Conservation (phyloP, 345 rosid species). For the Gossypium australe region DNA sequence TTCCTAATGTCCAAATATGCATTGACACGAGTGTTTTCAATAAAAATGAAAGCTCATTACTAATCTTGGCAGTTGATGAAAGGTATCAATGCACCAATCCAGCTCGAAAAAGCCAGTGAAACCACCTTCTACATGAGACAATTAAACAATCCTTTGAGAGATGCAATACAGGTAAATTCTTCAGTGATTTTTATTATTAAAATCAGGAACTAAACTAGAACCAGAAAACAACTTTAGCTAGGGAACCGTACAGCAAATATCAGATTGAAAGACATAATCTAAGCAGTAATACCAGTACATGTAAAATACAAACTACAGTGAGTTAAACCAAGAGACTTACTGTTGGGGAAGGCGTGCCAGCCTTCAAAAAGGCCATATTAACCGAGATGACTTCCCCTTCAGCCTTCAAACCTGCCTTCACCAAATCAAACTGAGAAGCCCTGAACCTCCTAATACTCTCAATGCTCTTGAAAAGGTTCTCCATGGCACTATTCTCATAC, state of each 20-base stretch:
- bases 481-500: slow-evolving; percentile 85
- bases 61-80: not conserved
- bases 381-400: slow-evolving; percentile 91
- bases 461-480: slow-evolving; percentile 79
- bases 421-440: slow-evolving; percentile 82
- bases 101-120: not conserved
- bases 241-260: not conserved
- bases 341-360: slow-evolving; percentile 93
- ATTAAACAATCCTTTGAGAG: not conserved
- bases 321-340: slow-evolving; percentile 29
- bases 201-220: not conserved
- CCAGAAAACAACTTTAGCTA: not conserved
- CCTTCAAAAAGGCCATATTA: slow-evolving; percentile 72
- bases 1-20: too few species aligned
- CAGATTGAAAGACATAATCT: not conserved
- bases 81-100: not conserved
- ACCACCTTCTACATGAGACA: not conserved
- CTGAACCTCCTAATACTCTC: slow-evolving; percentile 80
- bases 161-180: not conserved
- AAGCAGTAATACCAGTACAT: not conserved
- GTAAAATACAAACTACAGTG: not conserved
- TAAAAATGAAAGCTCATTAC: not conserved
- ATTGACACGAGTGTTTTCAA: too few species aligned
- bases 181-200: not conserved
- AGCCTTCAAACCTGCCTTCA: slow-evolving; percentile 69